These are phyloP conservation scores for Claviceps quebecensis DNA, from an alignment of 2,329 filamentous ascomycete species.

Conservation along the genomic window DNA sequence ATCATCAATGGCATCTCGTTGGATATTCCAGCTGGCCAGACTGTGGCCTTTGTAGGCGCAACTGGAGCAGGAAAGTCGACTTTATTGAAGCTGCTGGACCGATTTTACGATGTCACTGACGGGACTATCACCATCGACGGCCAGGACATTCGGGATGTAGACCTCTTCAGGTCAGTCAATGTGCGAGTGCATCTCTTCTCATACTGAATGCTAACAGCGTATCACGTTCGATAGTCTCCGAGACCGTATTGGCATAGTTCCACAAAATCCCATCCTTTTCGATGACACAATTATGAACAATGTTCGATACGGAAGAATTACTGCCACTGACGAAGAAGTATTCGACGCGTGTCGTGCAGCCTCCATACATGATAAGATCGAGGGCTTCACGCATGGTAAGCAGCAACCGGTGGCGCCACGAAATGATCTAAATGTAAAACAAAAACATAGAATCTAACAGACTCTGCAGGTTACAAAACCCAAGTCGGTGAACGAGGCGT, in stretches of 20 bases:
- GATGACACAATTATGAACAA: conserved; percentile 47
- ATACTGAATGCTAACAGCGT: conserved; percentile 10
- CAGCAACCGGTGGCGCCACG: background rate
- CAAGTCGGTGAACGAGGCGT: conserved; percentile 37
- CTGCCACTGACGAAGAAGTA: conserved; percentile 40
- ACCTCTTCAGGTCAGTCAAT: conserved; percentile 28
- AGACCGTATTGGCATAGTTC: conserved; percentile 40
- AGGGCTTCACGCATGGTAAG: conserved; percentile 35
- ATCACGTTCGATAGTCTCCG: conserved; percentile 26
- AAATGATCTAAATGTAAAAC: background rate
- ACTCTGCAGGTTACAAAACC: conserved; percentile 30
- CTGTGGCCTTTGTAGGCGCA: conserved; percentile 46
- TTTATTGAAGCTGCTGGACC: conserved; percentile 46
- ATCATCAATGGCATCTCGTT: conserved; percentile 42
- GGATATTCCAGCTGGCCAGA: conserved; percentile 34
- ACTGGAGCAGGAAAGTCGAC: conserved; percentile 45
- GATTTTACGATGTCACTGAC: conserved; percentile 43
- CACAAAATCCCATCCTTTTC: conserved; percentile 41
- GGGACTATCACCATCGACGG: conserved; percentile 44
- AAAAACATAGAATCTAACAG: background rate
- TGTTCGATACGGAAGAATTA: conserved; percentile 40
- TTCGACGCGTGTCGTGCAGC: conserved; percentile 40
- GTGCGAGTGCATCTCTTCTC: background rate
- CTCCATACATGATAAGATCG: conserved; percentile 44
- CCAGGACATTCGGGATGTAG: conserved; percentile 45